Evolutionary conservation across 2,329 filamentous ascomycete genomes (phyloP).

Genomic region (Curvularia spicifera): DNA sequence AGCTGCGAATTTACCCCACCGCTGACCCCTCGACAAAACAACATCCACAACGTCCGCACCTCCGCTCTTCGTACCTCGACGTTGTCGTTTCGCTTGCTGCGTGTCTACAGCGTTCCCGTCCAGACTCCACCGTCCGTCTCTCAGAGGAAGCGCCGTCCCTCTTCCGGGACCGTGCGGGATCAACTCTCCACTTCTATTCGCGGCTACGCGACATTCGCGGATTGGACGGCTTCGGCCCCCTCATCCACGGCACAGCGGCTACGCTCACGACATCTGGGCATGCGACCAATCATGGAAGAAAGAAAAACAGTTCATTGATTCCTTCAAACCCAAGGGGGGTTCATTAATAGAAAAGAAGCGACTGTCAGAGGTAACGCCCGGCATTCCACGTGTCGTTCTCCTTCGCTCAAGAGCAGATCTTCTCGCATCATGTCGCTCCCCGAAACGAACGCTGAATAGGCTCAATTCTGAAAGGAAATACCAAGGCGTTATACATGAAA

Average conservation of each 20-base stretch:
- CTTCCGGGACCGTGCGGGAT: constrained; percentile 42
- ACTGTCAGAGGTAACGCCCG: constrained; percentile 49
- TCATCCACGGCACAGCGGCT: constrained; percentile 48
- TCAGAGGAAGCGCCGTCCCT: constrained; percentile 32
- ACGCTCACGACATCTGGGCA: constrained; percentile 37
- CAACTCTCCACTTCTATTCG: constrained; percentile 48
- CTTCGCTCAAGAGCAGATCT: constrained; percentile 39
- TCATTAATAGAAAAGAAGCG: constrained; percentile 42
- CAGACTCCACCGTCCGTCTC: constrained; percentile 12
- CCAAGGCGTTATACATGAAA: constrained; percentile 48
- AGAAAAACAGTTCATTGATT: constrained; percentile 39
- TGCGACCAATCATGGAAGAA: constrained; percentile 40
- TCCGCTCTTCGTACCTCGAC: constrained; percentile 18
- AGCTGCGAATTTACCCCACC: constrained; percentile 43
- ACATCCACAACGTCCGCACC: constrained; percentile 27
- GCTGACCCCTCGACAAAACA: constrained; percentile 38
- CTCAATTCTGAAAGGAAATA: constrained; percentile 32
- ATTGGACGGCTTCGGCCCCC: constrained; percentile 50
- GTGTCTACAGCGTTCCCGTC: constrained; percentile 6
- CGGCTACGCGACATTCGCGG: constrained; percentile 50
- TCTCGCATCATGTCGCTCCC: constrained; percentile 39
- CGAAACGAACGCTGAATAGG: constrained; percentile 44
- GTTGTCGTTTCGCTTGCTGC: constrained; percentile 13
- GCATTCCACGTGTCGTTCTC: constrained; percentile 34
- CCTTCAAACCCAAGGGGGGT: constrained; percentile 35